Percentiles rank a stretch among this genome's conserved stretches.
These are phyloP conservation scores for Kalmusia sp. DNA, from an alignment of 2,329 filamentous ascomycete genomes.

Conservation along the genomic window DNA sequence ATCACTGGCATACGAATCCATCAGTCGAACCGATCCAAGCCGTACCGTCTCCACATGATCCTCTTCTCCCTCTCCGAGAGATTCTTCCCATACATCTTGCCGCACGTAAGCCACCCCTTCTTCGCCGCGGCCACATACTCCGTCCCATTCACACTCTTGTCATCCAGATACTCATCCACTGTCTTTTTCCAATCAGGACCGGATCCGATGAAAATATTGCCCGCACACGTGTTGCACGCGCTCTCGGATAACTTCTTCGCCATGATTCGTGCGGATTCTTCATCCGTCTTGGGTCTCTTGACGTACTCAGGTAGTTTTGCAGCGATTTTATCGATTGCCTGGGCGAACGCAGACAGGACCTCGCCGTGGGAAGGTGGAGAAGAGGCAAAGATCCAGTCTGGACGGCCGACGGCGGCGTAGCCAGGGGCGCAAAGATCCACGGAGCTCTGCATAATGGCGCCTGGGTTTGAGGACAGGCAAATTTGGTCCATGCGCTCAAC, in stretches of 20 bases:
- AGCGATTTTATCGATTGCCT: constrained; percentile 8
- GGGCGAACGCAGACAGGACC: constrained; percentile 12
- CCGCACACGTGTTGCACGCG: constrained; percentile 15
- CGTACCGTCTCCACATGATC: constrained; percentile 4
- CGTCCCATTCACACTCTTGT: constrained; percentile 10
- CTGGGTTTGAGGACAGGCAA: neutral
- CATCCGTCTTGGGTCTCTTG: neutral
- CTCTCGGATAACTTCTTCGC: constrained; percentile 12
- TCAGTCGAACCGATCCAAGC: constrained; percentile 12
- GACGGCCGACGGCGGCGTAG: constrained; percentile 12
- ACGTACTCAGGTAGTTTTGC: neutral
- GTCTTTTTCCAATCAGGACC: constrained; percentile 11
- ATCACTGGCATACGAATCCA: no score
- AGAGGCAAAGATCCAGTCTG: constrained; percentile 12
- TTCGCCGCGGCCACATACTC: constrained; percentile 18
- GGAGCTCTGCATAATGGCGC: neutral
- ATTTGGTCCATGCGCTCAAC: neutral
- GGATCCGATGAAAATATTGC: constrained; percentile 12
- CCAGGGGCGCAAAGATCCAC: constrained; percentile 17
- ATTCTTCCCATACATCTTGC: constrained; percentile 5
- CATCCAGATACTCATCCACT: constrained; percentile 11
- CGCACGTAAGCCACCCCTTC: constrained; percentile 13
- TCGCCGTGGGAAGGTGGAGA: neutral
- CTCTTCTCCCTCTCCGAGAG: neutral
- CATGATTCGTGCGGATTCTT: neutral